Evolutionary conservation across 805 yeast genomes (phyloP), one percentile per base, ranked within the genome.

Genomic region (Candida boidinii): DNA sequence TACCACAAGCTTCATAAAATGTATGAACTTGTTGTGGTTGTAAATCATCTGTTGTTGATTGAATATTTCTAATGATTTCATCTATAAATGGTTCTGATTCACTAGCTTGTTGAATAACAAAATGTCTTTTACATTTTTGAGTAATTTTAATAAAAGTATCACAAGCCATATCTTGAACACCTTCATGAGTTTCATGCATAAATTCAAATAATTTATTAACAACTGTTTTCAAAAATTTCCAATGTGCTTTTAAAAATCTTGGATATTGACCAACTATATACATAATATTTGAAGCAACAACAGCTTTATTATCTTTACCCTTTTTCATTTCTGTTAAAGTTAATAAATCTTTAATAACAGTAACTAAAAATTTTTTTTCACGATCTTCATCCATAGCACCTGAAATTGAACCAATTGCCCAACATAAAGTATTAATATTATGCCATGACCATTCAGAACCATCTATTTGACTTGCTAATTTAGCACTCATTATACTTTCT

Each of bases 171-270:
- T 92, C 98, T 64, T 92, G 98, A 40, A 92, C 98, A 65, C 98
- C 98, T 60, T 90, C 99, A 60, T 92, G 99, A n/a, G 96, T 87
- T 68, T 92, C 99, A 64, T 92, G 97, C 99, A 92, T 92, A 53
- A 92, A 92, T 58, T 92, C 98, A 58, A 92, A 92, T 49, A 92
- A 70, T 59, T 92, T 92, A 61, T 85, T 80, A 39, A 92, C 90
- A 28, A 92, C 99, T 0, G 97, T 92, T 58, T 88, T 90, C 55
- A 92, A 64, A 49, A 92, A 92, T 57, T 84, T 87, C 98, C 98
- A 92, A 56, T 92, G 98, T 7, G 97, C 97, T 49, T 88, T 88
- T 54, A 92, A 68, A 53, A 92, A 92, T 55, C 99, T 70, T 34
- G 99, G 99, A 55, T 92, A 92, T 63, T 92, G 99, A 30, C 99